A percentile compares a stretch with the other conserved stretches of the same genome.
These are phyloP conservation scores for Apiotrichum domesticum DNA, from an alignment of 1,284 basidiomycete genomes.

Conservation along the genomic window DNA sequence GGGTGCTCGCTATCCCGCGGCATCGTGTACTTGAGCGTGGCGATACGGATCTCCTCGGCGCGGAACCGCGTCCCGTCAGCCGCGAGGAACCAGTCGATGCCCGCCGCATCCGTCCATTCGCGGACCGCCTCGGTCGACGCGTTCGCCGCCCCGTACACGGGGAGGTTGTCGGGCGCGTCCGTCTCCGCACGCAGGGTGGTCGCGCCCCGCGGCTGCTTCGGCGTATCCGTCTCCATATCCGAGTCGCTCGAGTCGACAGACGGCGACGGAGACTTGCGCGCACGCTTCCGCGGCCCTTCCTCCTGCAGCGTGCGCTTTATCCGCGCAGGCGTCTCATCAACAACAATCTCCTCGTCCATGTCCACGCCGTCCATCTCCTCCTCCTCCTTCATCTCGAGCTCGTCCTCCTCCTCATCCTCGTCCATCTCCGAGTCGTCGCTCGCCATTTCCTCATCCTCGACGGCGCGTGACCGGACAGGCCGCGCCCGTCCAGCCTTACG, in stretches of 20 bases:
- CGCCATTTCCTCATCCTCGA: slow-evolving; percentile 2
- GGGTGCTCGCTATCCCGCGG: slow-evolving; percentile 18
- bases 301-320: slow-evolving; percentile 9
- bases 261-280: slow-evolving; percentile 4
- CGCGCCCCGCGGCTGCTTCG: background rate
- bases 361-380: slow-evolving; percentile 9
- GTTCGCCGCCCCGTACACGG: slow-evolving; percentile 3
- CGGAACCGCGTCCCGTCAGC: slow-evolving; percentile 2
- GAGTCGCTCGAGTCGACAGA: too few relatives aligned
- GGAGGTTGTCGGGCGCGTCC: slow-evolving; percentile 8
- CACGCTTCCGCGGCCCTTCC: slow-evolving; percentile 10
- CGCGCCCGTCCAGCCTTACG: background rate
- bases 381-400: slow-evolving; percentile 6
- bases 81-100: slow-evolving; percentile 12
- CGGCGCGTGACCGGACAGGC: background rate
- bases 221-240: background rate
- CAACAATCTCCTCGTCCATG: slow-evolving; percentile 2
- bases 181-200: background rate
- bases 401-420: slow-evolving; percentile 1
- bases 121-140: background rate
- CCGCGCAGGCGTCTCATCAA: background rate
- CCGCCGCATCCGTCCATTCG: slow-evolving; percentile 10
- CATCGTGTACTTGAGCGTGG: slow-evolving; percentile 16
- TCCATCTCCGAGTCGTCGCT: background rate
- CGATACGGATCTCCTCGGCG: slow-evolving; percentile 10